These are phyloP conservation scores for Talaromyces sp. DNA, from an alignment of 2,329 filamentous ascomycete genomes.

Conservation along the genomic window DNA sequence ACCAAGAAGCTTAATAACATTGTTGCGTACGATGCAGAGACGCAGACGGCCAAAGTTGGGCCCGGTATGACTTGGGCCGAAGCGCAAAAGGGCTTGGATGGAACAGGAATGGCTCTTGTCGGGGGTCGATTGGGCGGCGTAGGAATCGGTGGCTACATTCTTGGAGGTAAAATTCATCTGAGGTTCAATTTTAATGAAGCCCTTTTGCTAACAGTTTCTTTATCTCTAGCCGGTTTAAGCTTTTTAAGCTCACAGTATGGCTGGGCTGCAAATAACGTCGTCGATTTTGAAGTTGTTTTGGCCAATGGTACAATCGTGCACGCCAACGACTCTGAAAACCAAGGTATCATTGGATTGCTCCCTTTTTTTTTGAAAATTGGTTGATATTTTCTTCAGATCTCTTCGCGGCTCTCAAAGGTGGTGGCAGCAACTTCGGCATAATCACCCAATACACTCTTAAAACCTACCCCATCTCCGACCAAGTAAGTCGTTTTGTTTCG, in stretches of 20 bases:
- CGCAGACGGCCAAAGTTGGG: conserved; percentile 34
- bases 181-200: conserved; percentile 3
- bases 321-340: conserved; percentile 31
- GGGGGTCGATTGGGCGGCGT: conserved; percentile 45
- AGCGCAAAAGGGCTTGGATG: conserved; percentile 25
- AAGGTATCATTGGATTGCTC: conserved; percentile 13
- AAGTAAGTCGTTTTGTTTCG: conserved; percentile 13
- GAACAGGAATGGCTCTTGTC: conserved; percentile 28
- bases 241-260: conserved; percentile 49
- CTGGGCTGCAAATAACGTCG: conserved; percentile 43
- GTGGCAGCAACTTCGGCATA: conserved; percentile 40
- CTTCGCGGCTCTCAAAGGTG: conserved; percentile 37
- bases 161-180: conserved; percentile 31
- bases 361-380: background rate
- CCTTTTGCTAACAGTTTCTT: background rate
- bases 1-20: conserved; percentile 40
- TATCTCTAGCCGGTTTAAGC: conserved; percentile 30
- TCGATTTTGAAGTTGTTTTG: conserved; percentile 44
- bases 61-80: conserved; percentile 32
- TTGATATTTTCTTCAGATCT: conserved; percentile 24
- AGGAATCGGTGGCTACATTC: conserved; percentile 43
- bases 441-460: conserved; percentile 35
- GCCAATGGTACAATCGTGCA: conserved; percentile 41
- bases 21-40: conserved; percentile 25
- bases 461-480: conserved; percentile 24